Percentiles rank a stretch among this genome's conserved stretches.
Evolutionary conservation across 1,139 yeast species (phyloP).

Genomic region (Sugiyamaella novakii): DNA sequence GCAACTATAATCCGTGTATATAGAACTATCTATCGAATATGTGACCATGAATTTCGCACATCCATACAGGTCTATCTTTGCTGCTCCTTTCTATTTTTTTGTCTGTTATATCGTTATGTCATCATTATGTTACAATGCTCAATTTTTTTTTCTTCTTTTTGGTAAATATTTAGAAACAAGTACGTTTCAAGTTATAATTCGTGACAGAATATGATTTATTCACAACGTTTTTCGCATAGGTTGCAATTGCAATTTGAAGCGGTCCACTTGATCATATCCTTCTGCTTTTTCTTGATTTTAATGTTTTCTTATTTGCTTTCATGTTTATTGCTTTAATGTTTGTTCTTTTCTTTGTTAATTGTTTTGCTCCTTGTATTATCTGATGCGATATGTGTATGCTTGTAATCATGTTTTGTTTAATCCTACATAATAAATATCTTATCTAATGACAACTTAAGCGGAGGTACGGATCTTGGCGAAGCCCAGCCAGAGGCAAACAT

Average conservation of each 20-base stretch:
- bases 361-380: slow-evolving; percentile 12
- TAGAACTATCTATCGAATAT: neutral
- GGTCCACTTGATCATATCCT: slow-evolving; percentile 4
- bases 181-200: neutral
- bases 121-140: neutral
- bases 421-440: neutral
- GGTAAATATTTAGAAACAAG: slow-evolving; percentile 7
- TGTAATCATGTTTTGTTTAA: slow-evolving; percentile 8
- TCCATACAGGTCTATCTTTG: neutral
- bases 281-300: neutral
- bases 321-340: neutral
- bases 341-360: slow-evolving; percentile 1
- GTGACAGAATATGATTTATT: neutral
- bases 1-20: neutral
- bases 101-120: neutral
- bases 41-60: neutral
- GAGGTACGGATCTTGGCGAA: neutral
- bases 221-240: neutral
- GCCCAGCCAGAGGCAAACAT: slow-evolving; percentile 35
- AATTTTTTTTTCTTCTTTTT: too few species aligned
- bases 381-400: slow-evolving; percentile 17
- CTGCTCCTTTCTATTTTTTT: neutral
- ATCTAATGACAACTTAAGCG: too few species aligned
- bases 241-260: too few species aligned
- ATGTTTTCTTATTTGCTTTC: slow-evolving; percentile 4